Evolutionary conservation across 441 rosid species (phyloP).

Genomic region (Isatis lusitanica): DNA sequence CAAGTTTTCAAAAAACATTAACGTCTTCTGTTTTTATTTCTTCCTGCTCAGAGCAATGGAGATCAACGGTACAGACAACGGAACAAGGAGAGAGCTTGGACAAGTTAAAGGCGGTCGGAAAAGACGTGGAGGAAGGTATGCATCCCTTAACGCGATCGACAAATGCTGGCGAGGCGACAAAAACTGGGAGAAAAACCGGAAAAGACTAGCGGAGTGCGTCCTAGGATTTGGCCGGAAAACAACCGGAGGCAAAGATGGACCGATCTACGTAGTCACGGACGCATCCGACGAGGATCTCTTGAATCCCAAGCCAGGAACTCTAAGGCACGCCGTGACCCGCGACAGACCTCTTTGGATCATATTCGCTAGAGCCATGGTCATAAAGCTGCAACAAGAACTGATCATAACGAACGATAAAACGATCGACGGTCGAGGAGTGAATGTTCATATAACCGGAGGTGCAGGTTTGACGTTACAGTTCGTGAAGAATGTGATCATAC

Average conservation of each 20-base stretch:
- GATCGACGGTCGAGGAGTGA: slow-evolving; percentile 70
- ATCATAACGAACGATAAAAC: slow-evolving; percentile 60
- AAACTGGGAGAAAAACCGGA: slow-evolving; percentile 51
- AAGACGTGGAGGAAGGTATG: slow-evolving; percentile 28
- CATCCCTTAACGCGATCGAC: slow-evolving; percentile 53
- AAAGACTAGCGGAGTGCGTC: slow-evolving; percentile 53
- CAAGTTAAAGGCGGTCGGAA: slow-evolving; percentile 9
- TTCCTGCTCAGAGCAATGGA: slow-evolving; percentile 22
- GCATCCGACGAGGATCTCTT: slow-evolving; percentile 42
- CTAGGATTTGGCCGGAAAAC: slow-evolving; percentile 65
- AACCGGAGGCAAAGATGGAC: slow-evolving; percentile 56
- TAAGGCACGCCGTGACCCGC: slow-evolving; percentile 64
- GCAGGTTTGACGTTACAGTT: slow-evolving; percentile 65
- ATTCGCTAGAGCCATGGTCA: slow-evolving; percentile 50
- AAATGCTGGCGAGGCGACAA: slow-evolving; percentile 55
- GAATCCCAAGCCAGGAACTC: slow-evolving; percentile 60
- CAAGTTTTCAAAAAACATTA: not conserved
- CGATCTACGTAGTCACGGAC: slow-evolving; percentile 50
- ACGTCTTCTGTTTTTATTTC: not conserved
- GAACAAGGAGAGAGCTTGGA: slow-evolving; percentile 33
- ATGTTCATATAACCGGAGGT: slow-evolving; percentile 59
- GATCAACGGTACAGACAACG: slow-evolving; percentile 2
- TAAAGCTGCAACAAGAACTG: slow-evolving; percentile 60
- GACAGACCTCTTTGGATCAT: slow-evolving; percentile 64
- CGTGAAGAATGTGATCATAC: slow-evolving; percentile 61